Evolutionary conservation across 108 stramenopile species (phyloP).

Genomic region (Fragilaria crotonensis): DNA sequence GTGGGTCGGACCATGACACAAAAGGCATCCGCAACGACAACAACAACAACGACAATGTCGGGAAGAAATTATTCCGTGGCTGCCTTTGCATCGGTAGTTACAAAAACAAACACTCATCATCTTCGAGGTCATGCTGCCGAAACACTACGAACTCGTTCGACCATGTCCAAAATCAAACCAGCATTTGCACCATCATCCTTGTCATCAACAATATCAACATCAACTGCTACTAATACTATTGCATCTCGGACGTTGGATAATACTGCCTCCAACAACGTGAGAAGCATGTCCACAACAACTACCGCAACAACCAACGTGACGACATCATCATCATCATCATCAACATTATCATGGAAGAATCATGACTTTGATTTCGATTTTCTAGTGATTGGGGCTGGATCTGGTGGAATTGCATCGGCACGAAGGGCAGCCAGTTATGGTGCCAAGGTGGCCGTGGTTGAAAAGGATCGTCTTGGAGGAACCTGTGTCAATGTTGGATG

Average conservation of each 20-base stretch:
- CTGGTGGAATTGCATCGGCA: conserved; percentile 71
- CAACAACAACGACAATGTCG: no score
- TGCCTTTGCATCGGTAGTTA: conserved; percentile 22
- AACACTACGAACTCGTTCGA: no score
- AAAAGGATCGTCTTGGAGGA: conserved; percentile 77
- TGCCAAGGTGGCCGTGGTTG: conserved; percentile 78
- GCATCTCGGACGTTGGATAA: no score
- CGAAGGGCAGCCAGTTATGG: conserved; percentile 82
- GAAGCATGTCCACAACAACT: background rate
- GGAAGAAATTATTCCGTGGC: conserved; percentile 22
- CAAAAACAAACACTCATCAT: no score
- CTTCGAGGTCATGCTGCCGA: no score
- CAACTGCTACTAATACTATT: no score
- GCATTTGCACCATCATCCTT: no score
- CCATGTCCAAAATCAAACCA: no score
- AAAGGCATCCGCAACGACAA: no score
- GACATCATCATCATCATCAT: background rate
- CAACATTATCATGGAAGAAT: background rate
- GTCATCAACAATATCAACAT: no score
- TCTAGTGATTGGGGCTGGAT: conserved; percentile 79
- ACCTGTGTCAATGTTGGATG: conserved; percentile 99
- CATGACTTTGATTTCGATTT: conserved; percentile 61
- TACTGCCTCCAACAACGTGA: no score
- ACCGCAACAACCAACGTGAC: background rate
- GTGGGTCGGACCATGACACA: no score